These are phyloP conservation scores for Chrysophaeum taylorii DNA, from an alignment of 352 stramenopile genomes.

Conservation along the genomic window DNA sequence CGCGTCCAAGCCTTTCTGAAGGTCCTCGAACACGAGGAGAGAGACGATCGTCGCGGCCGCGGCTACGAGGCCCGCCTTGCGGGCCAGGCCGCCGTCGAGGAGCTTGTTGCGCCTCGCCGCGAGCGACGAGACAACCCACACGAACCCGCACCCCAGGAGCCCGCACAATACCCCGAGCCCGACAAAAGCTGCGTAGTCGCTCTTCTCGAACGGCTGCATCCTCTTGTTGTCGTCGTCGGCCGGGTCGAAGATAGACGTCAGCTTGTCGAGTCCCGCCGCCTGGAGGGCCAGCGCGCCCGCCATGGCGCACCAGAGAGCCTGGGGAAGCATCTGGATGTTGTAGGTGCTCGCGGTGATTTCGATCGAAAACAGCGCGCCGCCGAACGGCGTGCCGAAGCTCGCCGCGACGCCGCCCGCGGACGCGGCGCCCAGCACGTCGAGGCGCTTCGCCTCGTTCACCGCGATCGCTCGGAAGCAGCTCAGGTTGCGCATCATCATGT, in stretches of 20 bases:
- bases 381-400: constrained; percentile 80
- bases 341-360: constrained; percentile 79
- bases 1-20: constrained; percentile 14
- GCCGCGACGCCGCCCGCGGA: constrained; percentile 79
- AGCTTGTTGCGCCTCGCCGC: constrained; percentile 39
- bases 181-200: constrained; percentile 61
- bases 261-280: constrained; percentile 29
- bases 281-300: constrained; percentile 67
- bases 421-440: constrained; percentile 74
- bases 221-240: constrained; percentile 58
- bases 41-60: constrained; percentile 24
- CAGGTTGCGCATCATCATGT: constrained; percentile 58
- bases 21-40: constrained; percentile 25
- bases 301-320: constrained; percentile 73
- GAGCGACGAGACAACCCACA: constrained; percentile 49
- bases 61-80: background rate
- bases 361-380: constrained; percentile 83
- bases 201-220: constrained; percentile 53
- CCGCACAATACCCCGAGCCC: constrained; percentile 65
- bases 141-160: constrained; percentile 62
- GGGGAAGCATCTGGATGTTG: constrained; percentile 70
- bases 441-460: constrained; percentile 39
- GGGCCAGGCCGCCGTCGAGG: background rate
- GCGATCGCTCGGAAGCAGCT: constrained; percentile 55
- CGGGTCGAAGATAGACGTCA: constrained; percentile 37